Evolutionary conservation across 78 protist genomes (phyloP).

Genomic region (Dictyostelium discoideum): DNA sequence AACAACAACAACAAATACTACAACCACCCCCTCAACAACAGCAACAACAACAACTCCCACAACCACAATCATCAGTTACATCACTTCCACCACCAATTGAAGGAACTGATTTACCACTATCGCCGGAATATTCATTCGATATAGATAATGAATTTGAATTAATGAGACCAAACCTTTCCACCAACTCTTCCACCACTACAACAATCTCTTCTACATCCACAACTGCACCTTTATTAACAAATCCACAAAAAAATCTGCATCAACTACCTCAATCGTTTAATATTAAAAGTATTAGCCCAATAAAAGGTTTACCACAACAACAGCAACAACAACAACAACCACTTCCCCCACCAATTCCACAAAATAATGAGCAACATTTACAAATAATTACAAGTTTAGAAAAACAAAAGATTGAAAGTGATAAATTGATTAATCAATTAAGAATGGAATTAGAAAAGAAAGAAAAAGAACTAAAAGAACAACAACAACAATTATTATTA

Average conservation of each 20-base stretch:
- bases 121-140: neutral
- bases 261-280: neutral
- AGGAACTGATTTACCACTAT: neutral
- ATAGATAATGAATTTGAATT: neutral
- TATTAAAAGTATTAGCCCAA: neutral
- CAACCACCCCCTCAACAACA: neutral
- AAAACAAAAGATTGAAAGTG: neutral
- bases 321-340: neutral
- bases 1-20: neutral
- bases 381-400: neutral
- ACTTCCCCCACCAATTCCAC: too few relatives aligned
- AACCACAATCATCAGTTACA: neutral
- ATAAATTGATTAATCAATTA: conserved; percentile 4
- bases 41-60: neutral
- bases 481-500: neutral
- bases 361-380: neutral
- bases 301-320: neutral
- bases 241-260: neutral
- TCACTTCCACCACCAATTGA: neutral
- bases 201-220: neutral
- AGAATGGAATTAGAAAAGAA: conserved; percentile 2
- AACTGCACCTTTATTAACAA: neutral
- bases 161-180: neutral
- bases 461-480: conserved; percentile 13
- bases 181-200: neutral